Percentiles rank a stretch among this genome's conserved stretches.
Evolutionary conservation across 805 yeast species (phyloP).

Genomic region (Candida silvatica): DNA sequence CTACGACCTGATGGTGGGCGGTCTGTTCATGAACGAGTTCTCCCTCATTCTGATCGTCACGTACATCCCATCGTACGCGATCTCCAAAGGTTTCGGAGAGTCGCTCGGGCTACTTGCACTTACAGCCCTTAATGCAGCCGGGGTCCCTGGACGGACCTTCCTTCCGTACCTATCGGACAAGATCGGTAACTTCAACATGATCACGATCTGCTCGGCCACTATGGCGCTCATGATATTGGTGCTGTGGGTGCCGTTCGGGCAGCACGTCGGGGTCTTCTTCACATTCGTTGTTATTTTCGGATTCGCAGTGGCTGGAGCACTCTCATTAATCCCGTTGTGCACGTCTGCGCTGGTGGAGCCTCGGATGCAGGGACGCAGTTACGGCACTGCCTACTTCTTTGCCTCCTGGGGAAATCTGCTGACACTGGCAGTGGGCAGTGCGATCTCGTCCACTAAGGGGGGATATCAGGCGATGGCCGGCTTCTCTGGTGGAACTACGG

Average conservation of each 20-base stretch:
- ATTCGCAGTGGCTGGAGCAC: conserved; percentile 50
- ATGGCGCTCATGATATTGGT: conserved; percentile 36
- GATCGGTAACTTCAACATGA: conserved; percentile 36
- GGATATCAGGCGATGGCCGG: conserved; percentile 24
- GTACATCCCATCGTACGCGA: conserved; percentile 50
- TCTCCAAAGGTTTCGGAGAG: conserved; percentile 37
- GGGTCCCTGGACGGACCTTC: conserved; percentile 35
- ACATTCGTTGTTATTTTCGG: conserved; percentile 50
- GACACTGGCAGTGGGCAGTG: conserved; percentile 36
- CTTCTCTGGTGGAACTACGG: conserved; percentile 24
- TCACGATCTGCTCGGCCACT: conserved; percentile 28
- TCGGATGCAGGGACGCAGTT: conserved; percentile 58
- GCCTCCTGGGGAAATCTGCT: conserved; percentile 35
- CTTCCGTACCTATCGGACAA: too few species aligned
- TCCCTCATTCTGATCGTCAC: conserved; percentile 43
- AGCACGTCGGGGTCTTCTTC: conserved; percentile 31
- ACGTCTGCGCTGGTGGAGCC: conserved; percentile 59
- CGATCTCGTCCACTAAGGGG: conserved; percentile 20
- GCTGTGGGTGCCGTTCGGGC: conserved; percentile 62
- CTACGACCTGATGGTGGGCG: conserved; percentile 30
- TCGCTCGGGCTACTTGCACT: conserved; percentile 31
- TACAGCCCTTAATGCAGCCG: conserved; percentile 34
- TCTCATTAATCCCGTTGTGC: conserved; percentile 62
- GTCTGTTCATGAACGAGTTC: conserved; percentile 41
- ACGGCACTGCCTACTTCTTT: conserved; percentile 57